phyloP scores from a whole-genome alignment of 2,329 filamentous ascomycete genomes.

The Verticillium isaacii region DNA sequence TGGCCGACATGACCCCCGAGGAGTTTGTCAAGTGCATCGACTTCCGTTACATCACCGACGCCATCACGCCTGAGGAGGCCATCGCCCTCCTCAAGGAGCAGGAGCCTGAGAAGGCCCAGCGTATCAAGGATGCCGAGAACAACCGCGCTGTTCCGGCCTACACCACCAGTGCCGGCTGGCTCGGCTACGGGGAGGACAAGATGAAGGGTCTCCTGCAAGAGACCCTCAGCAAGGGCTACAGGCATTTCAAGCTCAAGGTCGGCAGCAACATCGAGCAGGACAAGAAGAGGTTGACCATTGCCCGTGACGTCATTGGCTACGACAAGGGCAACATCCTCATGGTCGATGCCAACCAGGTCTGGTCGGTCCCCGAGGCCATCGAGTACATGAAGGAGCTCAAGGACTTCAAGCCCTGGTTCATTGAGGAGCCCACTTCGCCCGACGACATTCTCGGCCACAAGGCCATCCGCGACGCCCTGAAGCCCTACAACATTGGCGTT shows the following conservation, averaged over 20 bases:
- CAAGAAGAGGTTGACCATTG: constrained; percentile 64
- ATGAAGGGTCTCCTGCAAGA: constrained; percentile 71
- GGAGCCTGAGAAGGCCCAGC: constrained; percentile 63
- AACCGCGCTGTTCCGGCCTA: constrained; percentile 81
- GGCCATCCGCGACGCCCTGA: constrained; percentile 74
- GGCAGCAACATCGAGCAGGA: constrained; percentile 70
- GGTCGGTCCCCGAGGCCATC: constrained; percentile 86
- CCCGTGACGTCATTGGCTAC: constrained; percentile 74
- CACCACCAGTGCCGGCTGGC: constrained; percentile 85
- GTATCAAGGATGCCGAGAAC: constrained; percentile 68
- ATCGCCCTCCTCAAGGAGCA: constrained; percentile 62
- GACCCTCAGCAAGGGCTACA: constrained; percentile 72
- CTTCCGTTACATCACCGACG: constrained; percentile 92
- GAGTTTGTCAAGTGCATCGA: constrained; percentile 86
- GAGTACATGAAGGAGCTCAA: constrained; percentile 78
- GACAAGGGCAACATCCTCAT: constrained; percentile 82
- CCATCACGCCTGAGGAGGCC: constrained; percentile 82
- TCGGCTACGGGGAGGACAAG: constrained; percentile 87
- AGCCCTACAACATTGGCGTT: constrained; percentile 71
- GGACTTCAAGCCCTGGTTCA: constrained; percentile 88
- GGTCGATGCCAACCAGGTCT: constrained; percentile 91
- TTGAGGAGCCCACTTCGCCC: constrained; percentile 87
- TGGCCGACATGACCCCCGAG: constrained; percentile 85
- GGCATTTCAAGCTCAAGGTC: constrained; percentile 89
- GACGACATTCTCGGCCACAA: constrained; percentile 89